Evolutionary conservation across 257 asterid genomes (phyloP).

Genomic region (Jacaranda copaia): DNA sequence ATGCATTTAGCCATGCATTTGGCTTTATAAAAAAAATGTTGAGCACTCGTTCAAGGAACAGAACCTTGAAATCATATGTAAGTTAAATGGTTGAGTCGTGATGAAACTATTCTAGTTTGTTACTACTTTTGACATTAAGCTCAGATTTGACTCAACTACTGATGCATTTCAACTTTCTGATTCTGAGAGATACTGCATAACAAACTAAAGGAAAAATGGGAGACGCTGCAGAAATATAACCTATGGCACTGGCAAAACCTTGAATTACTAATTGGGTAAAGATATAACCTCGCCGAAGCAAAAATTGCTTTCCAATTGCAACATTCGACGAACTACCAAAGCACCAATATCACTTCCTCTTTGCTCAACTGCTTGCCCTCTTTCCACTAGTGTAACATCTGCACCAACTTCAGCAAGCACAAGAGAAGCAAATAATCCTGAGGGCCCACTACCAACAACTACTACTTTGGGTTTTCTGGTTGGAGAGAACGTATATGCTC

Average conservation of each 20-base stretch:
- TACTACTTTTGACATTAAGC: slow-evolving; percentile 14
- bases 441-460: slow-evolving; percentile 95
- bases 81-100: neutral
- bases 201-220: slow-evolving; percentile 17
- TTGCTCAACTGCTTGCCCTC: slow-evolving; percentile 95
- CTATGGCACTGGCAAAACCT: slow-evolving; percentile 43
- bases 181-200: slow-evolving; percentile 21
- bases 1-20: neutral
- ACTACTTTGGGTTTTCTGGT: slow-evolving; percentile 72
- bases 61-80: slow-evolving; percentile 4
- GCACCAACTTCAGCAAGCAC: slow-evolving; percentile 98
- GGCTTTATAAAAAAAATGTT: neutral
- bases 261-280: slow-evolving; percentile 45
- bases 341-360: slow-evolving; percentile 99
- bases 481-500: slow-evolving; percentile 39
- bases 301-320: slow-evolving; percentile 92
- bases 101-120: slow-evolving; percentile 7
- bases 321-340: slow-evolving; percentile 76
- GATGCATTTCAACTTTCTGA: slow-evolving; percentile 26
- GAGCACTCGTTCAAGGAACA: slow-evolving; percentile 16
- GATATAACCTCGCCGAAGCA: slow-evolving; percentile 98
- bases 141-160: slow-evolving; percentile 22
- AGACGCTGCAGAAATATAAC: slow-evolving; percentile 35
- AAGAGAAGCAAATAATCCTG: slow-evolving; percentile 95
- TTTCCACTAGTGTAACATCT: slow-evolving; percentile 84